These are phyloP conservation scores for Solanum arcanum DNA, from an alignment of 257 asterid genomes.

Conservation along the genomic window DNA sequence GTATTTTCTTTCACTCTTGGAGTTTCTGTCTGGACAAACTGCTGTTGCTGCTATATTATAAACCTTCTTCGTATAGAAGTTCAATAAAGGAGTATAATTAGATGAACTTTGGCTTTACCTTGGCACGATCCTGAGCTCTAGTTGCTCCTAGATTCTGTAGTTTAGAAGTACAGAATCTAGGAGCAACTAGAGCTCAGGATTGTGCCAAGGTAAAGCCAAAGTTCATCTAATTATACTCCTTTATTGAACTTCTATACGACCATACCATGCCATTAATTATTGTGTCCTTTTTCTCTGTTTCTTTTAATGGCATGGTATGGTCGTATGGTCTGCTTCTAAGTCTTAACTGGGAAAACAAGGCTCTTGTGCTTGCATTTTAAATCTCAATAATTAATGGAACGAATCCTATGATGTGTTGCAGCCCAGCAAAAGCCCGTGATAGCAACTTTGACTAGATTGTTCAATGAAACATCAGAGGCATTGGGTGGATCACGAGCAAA, in stretches of 20 bases:
- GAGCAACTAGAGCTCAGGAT: no score
- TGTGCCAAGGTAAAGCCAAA: no score
- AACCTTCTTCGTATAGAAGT: not conserved
- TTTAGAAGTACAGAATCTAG: no score
- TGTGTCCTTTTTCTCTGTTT: not conserved
- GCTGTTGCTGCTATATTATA: not conserved
- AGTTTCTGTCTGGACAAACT: not conserved
- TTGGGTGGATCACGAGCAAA: constrained; percentile 85
- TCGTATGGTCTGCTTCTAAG: not conserved
- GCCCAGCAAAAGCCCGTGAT: constrained; percentile 89
- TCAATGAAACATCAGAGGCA: constrained; percentile 81
- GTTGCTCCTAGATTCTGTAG: not conserved
- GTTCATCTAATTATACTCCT: no score
- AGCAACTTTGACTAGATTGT: constrained; percentile 74
- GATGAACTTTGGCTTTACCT: not conserved
- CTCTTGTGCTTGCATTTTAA: not conserved
- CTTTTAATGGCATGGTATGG: not conserved
- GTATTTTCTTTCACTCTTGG: not conserved
- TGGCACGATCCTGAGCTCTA: not conserved
- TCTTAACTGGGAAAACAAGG: not conserved
- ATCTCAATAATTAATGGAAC: not conserved
- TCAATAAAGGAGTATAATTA: not conserved
- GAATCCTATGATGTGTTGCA: constrained; percentile 19
- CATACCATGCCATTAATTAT: no score
- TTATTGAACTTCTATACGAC: no score